Conservation (phyloP, 2,329 filamentous ascomycete species). For the Alternaria arborescens region DNA sequence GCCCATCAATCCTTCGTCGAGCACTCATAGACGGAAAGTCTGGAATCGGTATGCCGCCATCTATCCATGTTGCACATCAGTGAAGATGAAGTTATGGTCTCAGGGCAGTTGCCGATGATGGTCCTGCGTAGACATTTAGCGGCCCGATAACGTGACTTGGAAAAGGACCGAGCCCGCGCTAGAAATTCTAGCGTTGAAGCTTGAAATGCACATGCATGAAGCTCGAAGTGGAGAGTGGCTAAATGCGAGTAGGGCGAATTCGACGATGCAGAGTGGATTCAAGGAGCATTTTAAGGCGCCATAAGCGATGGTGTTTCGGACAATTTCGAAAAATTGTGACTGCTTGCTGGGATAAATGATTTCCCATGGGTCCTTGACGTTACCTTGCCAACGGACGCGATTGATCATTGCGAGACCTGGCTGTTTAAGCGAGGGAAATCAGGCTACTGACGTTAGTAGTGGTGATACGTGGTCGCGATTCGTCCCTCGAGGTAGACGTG, state of each 20-base stretch:
- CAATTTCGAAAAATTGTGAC: background rate
- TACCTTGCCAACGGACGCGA: background rate
- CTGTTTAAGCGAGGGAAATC: background rate
- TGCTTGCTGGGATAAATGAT: background rate
- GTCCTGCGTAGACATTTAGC: constrained; percentile 1
- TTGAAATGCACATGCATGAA: constrained; percentile 12
- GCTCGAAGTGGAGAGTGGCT: constrained; percentile 10
- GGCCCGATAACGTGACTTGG: constrained; percentile 8
- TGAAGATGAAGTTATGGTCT: background rate
- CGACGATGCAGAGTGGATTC: background rate
- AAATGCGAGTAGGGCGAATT: constrained; percentile 6
- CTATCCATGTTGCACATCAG: constrained; percentile 11
- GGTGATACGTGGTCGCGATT: background rate
- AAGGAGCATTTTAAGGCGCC: constrained; percentile 2
- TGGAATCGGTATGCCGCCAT: constrained; percentile 8
- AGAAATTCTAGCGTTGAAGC: constrained; percentile 11
- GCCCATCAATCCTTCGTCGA: background rate
- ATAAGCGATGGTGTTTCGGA: constrained; percentile 5
- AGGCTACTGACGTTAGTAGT: constrained; percentile 1
- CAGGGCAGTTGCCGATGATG: constrained; percentile 4
- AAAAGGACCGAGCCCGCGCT: constrained; percentile 9
- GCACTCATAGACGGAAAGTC: constrained; percentile 3
- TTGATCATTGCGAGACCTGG: background rate
- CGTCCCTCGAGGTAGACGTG: constrained; percentile 3
- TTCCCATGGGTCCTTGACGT: background rate